Evolutionary conservation across 345 rosid genomes (phyloP).

Genomic region (Hibiscus trionum): DNA sequence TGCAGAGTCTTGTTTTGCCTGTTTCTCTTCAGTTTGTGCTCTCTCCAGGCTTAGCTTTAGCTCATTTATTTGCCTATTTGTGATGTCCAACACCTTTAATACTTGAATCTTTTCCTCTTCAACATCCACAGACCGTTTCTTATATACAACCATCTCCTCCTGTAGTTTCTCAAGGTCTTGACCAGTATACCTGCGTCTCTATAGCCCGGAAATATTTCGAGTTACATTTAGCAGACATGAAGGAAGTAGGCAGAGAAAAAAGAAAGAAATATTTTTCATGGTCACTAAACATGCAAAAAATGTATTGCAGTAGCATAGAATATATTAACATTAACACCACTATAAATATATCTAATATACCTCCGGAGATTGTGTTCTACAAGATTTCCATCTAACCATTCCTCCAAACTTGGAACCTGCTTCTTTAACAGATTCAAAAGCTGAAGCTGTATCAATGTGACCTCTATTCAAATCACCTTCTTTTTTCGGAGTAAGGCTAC

Average conservation of each 20-base stretch:
- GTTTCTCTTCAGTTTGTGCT: constrained; percentile 83
- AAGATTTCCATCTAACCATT: constrained; percentile 92
- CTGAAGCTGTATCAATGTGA: constrained; percentile 73
- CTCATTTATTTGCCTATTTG: constrained; percentile 77
- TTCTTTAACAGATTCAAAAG: constrained; percentile 87
- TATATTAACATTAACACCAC: too few species aligned
- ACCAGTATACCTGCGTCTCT: constrained; percentile 66
- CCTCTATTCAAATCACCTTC: constrained; percentile 25
- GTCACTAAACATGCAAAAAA: too few species aligned
- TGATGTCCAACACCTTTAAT: constrained; percentile 63
- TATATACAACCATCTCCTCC: constrained; percentile 57
- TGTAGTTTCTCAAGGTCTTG: constrained; percentile 68
- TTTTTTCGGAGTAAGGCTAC: constrained; percentile 15
- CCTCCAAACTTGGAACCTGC: constrained; percentile 95
- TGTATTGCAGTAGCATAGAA: too few species aligned
- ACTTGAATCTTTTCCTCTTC: constrained; percentile 53
- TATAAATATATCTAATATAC: constrained; percentile 20
- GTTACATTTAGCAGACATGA: too few species aligned
- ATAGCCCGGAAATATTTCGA: not conserved
- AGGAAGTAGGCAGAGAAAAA: not conserved
- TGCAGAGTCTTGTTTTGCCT: constrained; percentile 88
- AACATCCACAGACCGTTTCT: constrained; percentile 45
- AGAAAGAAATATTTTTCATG: too few species aligned
- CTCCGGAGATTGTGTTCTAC: constrained; percentile 70
- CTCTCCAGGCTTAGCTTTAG: constrained; percentile 79